phyloP scores from a whole-genome alignment of 805 yeast genomes.

The Lipomyces kockii region DNA sequence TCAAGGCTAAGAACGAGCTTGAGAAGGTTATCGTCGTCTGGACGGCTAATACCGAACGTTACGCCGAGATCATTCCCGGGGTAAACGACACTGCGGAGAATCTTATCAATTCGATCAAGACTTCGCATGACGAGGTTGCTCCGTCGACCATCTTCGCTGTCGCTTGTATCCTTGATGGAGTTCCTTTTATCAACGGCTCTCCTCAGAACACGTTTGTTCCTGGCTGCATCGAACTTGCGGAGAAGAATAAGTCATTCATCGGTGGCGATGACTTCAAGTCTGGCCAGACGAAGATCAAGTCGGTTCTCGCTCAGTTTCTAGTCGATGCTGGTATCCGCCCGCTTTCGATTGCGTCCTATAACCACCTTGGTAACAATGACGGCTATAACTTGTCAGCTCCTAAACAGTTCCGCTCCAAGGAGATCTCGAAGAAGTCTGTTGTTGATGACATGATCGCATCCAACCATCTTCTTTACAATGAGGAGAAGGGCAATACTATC shows the following conservation, averaged over 20 bases:
- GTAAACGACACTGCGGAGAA: conserved; percentile 89
- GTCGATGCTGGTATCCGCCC: conserved; percentile 98
- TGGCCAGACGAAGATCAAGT: conserved; percentile 94
- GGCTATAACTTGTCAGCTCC: conserved; percentile 92
- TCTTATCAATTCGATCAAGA: conserved; percentile 71
- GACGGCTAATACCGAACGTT: conserved; percentile 98
- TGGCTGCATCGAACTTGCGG: conserved; percentile 89
- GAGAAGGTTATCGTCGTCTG: conserved; percentile 90
- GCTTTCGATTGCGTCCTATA: conserved; percentile 90
- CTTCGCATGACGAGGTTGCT: conserved; percentile 79
- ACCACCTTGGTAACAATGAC: conserved; percentile 95
- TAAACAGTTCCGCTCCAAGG: conserved; percentile 92
- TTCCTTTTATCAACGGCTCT: conserved; percentile 93
- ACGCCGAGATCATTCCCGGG: conserved; percentile 73
- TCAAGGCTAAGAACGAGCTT: conserved; percentile 70
- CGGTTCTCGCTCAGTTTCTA: conserved; percentile 93
- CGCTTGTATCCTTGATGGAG: conserved; percentile 85
- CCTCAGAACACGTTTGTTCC: conserved; percentile 98
- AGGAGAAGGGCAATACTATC: conserved; percentile 72
- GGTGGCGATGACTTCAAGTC: conserved; percentile 98
- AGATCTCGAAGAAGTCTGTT: conserved; percentile 89
- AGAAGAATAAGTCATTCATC: conserved; percentile 70
- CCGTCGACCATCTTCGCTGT: conserved; percentile 95
- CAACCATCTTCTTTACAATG: conserved; percentile 80
- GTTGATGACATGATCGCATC: conserved; percentile 93